Conservation (phyloP, 495 filamentous ascomycete species). For the Tuber microsphaerosporum region DNA sequence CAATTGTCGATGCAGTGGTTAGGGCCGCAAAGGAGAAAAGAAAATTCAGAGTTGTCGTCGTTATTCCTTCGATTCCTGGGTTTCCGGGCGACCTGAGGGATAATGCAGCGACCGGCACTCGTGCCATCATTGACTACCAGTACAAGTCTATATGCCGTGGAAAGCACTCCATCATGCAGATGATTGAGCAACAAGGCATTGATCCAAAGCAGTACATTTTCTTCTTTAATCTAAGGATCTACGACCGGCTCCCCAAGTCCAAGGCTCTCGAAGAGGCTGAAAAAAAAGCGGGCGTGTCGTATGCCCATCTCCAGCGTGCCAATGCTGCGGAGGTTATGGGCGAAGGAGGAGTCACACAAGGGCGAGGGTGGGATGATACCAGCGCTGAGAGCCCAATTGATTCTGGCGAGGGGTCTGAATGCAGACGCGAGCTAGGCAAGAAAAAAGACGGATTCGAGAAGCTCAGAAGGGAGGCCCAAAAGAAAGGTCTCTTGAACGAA, state of each 20-base stretch:
- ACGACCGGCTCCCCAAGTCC: slow-evolving; percentile 82
- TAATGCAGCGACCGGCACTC: slow-evolving; percentile 72
- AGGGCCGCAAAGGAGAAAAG: slow-evolving; percentile 72
- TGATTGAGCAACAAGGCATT: slow-evolving; percentile 67
- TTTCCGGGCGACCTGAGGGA: slow-evolving; percentile 74
- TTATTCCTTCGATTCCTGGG: slow-evolving; percentile 86
- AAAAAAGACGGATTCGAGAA: too few relatives aligned
- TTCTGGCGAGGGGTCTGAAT: too few relatives aligned
- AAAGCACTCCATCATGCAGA: slow-evolving; percentile 78
- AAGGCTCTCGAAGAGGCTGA: slow-evolving; percentile 61
- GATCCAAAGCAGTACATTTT: slow-evolving; percentile 78
- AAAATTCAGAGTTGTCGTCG: slow-evolving; percentile 82
- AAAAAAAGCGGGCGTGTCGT: slow-evolving; percentile 67
- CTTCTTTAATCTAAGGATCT: slow-evolving; percentile 55
- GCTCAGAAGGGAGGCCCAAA: too few relatives aligned
- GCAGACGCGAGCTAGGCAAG: too few relatives aligned
- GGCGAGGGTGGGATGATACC: too few relatives aligned
- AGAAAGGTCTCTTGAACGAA: too few relatives aligned
- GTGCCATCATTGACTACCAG: slow-evolving; percentile 98
- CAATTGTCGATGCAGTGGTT: slow-evolving; percentile 85
- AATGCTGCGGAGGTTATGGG: slow-evolving; percentile 81
- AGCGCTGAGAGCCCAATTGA: too few relatives aligned
- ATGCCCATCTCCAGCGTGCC: slow-evolving; percentile 64
- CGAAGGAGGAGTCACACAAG: slow-evolving; percentile 17
- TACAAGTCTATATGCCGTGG: slow-evolving; percentile 92